Percentiles rank a stretch among this genome's conserved stretches.
phyloP scores from a whole-genome alignment of 2,329 filamentous ascomycete genomes.

The Nannizzia gypsea region DNA sequence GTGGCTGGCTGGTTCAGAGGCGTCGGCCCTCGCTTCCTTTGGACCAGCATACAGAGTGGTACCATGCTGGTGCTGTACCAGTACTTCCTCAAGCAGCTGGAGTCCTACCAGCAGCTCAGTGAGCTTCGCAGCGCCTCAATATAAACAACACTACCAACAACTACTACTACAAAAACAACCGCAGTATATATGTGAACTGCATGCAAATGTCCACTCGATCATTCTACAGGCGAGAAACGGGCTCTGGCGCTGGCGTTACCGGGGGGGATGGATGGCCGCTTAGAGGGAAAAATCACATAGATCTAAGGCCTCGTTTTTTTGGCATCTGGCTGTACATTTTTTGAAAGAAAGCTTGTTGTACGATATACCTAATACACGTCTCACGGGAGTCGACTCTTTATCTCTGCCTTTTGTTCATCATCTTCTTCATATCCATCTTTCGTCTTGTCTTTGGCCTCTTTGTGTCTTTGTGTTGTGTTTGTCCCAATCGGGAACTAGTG shows the following conservation, averaged over 20 bases:
- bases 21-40: conserved; percentile 82
- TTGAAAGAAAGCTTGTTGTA: background rate
- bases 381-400: background rate
- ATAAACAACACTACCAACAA: background rate
- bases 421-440: too few relatives aligned
- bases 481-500: conserved; percentile 8
- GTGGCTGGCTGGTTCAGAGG: conserved; percentile 85
- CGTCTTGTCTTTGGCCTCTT: too few relatives aligned
- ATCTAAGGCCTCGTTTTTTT: background rate
- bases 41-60: conserved; percentile 94
- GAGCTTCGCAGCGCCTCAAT: conserved; percentile 15
- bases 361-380: background rate
- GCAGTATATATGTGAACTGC: background rate
- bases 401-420: background rate
- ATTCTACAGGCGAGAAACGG: background rate
- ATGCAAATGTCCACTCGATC: background rate
- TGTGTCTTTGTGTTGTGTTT: too few relatives aligned
- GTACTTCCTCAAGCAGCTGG: conserved; percentile 66
- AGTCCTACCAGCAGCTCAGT: conserved; percentile 35
- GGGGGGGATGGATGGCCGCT: background rate
- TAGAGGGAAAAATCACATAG: background rate
- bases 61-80: conserved; percentile 97
- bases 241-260: conserved; percentile 6
- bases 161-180: background rate
- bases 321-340: conserved; percentile 1